Evolutionary conservation across 768 basidiomycete species (phyloP).

Genomic region (Auriscalpium orientale): DNA sequence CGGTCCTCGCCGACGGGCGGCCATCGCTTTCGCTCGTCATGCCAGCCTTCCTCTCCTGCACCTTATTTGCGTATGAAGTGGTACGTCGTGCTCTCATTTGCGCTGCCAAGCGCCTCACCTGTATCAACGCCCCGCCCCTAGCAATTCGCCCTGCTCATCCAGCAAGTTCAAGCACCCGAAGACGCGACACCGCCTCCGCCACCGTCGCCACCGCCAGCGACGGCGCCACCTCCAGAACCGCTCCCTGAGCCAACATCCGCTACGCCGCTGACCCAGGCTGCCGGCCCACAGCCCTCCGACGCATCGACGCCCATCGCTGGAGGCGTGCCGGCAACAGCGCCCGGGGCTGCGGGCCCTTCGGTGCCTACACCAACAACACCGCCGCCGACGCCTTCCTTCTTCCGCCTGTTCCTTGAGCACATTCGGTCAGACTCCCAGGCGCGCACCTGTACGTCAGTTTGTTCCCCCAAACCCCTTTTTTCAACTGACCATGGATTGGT

Average conservation of each 20-base stretch:
- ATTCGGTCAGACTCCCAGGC: slow-evolving; percentile 64
- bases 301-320: slow-evolving; percentile 7
- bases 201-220: slow-evolving; percentile 13
- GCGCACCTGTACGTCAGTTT: slow-evolving; percentile 48
- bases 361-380: slow-evolving; percentile 17
- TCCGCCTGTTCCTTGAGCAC: slow-evolving; percentile 49
- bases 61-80: slow-evolving; percentile 76
- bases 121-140: slow-evolving; percentile 22
- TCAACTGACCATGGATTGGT: slow-evolving; percentile 7
- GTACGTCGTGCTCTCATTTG: slow-evolving; percentile 35
- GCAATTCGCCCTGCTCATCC: slow-evolving; percentile 80
- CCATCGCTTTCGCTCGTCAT: slow-evolving; percentile 76
- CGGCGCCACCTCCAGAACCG: slow-evolving; percentile 16
- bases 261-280: neutral
- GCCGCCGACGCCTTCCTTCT: slow-evolving; percentile 23
- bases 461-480: neutral
- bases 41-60: slow-evolving; percentile 76
- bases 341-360: slow-evolving; percentile 1
- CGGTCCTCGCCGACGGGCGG: slow-evolving; percentile 75
- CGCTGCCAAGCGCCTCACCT: neutral
- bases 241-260: slow-evolving; percentile 16
- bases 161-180: slow-evolving; percentile 80
- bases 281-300: neutral
- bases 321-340: slow-evolving; percentile 6
- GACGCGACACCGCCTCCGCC: slow-evolving; percentile 27